phyloP scores from a whole-genome alignment of 306 rosid species.

The Fragaria vesca region DNA sequence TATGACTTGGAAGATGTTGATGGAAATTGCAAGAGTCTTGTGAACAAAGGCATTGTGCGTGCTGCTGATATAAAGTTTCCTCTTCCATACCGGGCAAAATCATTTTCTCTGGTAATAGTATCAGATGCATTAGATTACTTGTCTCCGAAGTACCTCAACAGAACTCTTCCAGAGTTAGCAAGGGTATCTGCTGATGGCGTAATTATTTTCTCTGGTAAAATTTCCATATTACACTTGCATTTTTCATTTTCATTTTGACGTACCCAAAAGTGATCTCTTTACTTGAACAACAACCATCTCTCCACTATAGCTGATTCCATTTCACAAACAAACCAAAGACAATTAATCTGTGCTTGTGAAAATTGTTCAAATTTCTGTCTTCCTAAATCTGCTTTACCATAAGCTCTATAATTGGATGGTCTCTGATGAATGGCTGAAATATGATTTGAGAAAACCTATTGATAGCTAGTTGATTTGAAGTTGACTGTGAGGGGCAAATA shows the following conservation, averaged over 20 bases:
- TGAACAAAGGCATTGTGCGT: conserved; percentile 79
- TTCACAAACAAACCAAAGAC: background rate
- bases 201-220: conserved; percentile 74
- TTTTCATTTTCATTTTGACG: conserved; percentile 9
- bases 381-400: background rate
- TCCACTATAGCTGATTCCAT: background rate
- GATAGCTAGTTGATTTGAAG: background rate
- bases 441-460: background rate
- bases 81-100: conserved; percentile 74
- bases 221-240: conserved; percentile 18
- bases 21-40: conserved; percentile 68
- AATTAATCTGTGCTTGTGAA: background rate
- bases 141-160: conserved; percentile 86
- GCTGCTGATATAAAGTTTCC: conserved; percentile 82
- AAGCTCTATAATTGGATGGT: background rate
- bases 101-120: conserved; percentile 75
- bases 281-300: background rate
- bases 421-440: background rate
- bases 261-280: background rate
- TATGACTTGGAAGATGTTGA: conserved; percentile 78
- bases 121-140: conserved; percentile 95
- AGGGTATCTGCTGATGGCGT: conserved; percentile 83
- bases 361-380: background rate
- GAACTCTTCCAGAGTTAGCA: conserved; percentile 79
- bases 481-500: background rate